phyloP scores from a whole-genome alignment of 208 protist species.

The Leishmania tropica region DNA sequence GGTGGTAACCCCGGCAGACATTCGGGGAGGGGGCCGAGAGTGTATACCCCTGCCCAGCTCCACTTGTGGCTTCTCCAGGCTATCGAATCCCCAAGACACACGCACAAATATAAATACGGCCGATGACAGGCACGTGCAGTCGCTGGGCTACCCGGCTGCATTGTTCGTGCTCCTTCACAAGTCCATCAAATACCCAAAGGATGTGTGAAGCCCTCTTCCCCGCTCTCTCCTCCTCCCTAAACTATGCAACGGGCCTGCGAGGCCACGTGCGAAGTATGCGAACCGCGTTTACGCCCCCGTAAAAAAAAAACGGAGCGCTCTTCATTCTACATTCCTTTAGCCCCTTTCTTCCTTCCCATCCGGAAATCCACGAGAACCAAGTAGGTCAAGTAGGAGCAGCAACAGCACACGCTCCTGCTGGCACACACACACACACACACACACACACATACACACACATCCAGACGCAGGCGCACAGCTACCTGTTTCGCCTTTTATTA shows the following conservation, averaged over 20 bases:
- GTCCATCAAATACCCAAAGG: not conserved
- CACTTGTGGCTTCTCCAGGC: too few species aligned
- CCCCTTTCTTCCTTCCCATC: not conserved
- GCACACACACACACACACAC: not conserved
- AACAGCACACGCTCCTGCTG: not conserved
- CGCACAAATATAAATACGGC: not conserved
- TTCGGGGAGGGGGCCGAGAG: too few species aligned
- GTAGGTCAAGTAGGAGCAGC: not conserved
- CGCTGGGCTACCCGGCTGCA: not conserved
- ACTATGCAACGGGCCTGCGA: not conserved
- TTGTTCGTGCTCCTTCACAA: not conserved
- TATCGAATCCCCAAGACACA: not conserved
- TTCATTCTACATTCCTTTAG: not conserved
- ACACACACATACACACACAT: not conserved
- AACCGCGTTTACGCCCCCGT: not conserved
- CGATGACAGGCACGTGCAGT: not conserved
- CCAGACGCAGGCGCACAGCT: not conserved
- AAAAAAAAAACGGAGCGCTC: not conserved
- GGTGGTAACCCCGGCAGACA: too few species aligned
- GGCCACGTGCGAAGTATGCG: not conserved
- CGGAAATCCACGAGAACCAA: not conserved
- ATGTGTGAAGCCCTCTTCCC: not conserved
- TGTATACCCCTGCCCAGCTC: too few species aligned
- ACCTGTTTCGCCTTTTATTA: not conserved
- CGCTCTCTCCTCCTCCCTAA: too few species aligned